Evolutionary conservation across 202 grass and related monocot species (phyloP).

Genomic region (Alloteropsis angusta): DNA sequence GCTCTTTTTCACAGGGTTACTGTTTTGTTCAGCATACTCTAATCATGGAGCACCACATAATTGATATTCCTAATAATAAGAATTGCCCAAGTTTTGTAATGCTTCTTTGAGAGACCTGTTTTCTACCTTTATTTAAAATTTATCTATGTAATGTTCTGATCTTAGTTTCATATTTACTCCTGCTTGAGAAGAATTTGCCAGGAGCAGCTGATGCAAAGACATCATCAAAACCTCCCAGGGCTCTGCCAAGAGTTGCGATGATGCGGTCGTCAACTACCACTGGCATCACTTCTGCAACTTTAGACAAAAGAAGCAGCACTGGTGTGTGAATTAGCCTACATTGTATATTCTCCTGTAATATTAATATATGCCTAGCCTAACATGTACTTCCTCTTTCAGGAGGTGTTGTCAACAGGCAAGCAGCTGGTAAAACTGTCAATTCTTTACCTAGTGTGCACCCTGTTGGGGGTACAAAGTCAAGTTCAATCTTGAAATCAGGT

Average conservation of each 20-base stretch:
- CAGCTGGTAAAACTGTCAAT: conserved; percentile 31
- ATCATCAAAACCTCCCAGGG: conserved; percentile 48
- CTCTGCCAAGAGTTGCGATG: conserved; percentile 47
- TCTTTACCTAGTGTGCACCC: neutral
- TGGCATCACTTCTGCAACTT: conserved; percentile 1
- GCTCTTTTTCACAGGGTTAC: neutral
- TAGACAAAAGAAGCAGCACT: conserved; percentile 57
- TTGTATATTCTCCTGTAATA: neutral
- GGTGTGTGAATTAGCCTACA: conserved; percentile 15
- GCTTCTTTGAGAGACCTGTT: neutral
- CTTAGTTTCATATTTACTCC: neutral
- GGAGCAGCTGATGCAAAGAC: conserved; percentile 36
- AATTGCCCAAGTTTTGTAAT: neutral
- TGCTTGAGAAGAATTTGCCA: conserved; percentile 19
- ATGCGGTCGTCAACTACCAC: conserved; percentile 37
- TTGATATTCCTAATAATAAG: neutral
- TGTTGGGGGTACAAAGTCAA: conserved; percentile 5
- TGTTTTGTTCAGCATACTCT: neutral
- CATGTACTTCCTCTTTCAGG: conserved; percentile 20
- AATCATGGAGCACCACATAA: neutral
- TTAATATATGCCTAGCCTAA: conserved; percentile 1
- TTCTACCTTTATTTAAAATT: conserved; percentile 16
- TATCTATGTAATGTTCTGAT: conserved; percentile 5
- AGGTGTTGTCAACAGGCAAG: conserved; percentile 28
- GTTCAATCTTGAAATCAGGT: conserved; percentile 14